These are phyloP conservation scores for Elaeis guineensis DNA, from an alignment of 176 grass and related monocot genomes.

Conservation along the genomic window DNA sequence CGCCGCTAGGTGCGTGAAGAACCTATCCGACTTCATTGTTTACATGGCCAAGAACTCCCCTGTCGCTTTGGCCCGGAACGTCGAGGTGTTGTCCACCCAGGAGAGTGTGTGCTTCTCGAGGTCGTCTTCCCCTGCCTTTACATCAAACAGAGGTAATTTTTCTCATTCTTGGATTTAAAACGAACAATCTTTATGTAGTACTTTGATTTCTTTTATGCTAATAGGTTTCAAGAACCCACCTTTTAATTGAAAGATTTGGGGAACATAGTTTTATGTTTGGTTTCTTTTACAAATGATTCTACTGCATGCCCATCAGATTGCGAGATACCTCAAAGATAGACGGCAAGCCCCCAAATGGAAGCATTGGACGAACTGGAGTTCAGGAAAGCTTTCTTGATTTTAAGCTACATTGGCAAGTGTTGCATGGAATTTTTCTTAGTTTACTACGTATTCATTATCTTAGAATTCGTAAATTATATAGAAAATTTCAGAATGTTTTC, in stretches of 20 bases:
- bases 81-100: neutral
- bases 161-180: neutral
- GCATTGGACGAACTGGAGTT: constrained; percentile 53
- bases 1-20: neutral
- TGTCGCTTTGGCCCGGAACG: neutral
- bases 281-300: too few relatives aligned
- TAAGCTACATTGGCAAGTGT: constrained; percentile 34
- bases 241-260: too few relatives aligned
- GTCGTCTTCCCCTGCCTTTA: neutral
- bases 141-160: neutral
- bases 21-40: constrained; percentile 4
- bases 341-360: constrained; percentile 27
- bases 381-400: constrained; percentile 40
- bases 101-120: neutral
- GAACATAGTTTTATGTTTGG: too few relatives aligned
- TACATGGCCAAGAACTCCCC: neutral
- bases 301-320: too few relatives aligned
- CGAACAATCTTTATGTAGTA: too few relatives aligned
- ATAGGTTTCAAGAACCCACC: too few relatives aligned
- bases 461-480: too few relatives aligned
- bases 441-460: too few relatives aligned
- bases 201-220: too few relatives aligned
- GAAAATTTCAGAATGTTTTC: too few relatives aligned
- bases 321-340: neutral
- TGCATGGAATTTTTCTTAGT: neutral